These are phyloP conservation scores for Nannizziopsis arthrosporioides DNA, from an alignment of 2,329 filamentous ascomycete species.

Conservation along the genomic window DNA sequence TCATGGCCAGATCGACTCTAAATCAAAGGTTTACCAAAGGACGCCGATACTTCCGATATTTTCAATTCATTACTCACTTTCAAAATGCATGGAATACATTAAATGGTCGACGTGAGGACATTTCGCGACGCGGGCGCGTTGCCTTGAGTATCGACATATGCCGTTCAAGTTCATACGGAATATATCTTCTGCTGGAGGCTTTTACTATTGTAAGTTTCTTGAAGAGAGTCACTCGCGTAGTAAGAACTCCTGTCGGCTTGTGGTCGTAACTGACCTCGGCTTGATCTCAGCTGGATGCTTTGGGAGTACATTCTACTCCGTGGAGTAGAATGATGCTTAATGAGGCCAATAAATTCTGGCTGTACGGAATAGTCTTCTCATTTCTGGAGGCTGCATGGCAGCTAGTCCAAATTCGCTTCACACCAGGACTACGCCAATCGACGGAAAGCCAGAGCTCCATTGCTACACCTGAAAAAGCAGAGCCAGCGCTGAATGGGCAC, in stretches of 20 bases:
- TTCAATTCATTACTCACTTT: conserved; percentile 55
- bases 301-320: conserved; percentile 37
- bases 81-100: conserved; percentile 39
- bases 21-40: conserved; percentile 25
- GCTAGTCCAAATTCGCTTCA: conserved; percentile 12
- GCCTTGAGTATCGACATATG: conserved; percentile 43
- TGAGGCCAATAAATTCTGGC: conserved; percentile 60
- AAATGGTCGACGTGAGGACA: conserved; percentile 13
- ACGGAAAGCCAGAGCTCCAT: neutral
- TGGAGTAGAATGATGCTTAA: conserved; percentile 40
- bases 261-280: neutral
- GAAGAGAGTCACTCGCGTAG: neutral
- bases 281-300: conserved; percentile 37
- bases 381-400: conserved; percentile 27
- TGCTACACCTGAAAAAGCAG: neutral
- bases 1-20: too few species aligned
- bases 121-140: conserved; percentile 20
- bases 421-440: neutral
- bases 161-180: conserved; percentile 49
- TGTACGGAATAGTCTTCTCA: conserved; percentile 48
- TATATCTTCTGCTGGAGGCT: conserved; percentile 58
- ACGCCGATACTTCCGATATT: conserved; percentile 55
- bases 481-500: neutral
- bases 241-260: conserved; percentile 6
- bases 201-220: conserved; percentile 45